Evolutionary conservation across 306 rosid species (phyloP), one percentile per base, ranked within the genome.

Genomic region (Vigna hirtella): DNA sequence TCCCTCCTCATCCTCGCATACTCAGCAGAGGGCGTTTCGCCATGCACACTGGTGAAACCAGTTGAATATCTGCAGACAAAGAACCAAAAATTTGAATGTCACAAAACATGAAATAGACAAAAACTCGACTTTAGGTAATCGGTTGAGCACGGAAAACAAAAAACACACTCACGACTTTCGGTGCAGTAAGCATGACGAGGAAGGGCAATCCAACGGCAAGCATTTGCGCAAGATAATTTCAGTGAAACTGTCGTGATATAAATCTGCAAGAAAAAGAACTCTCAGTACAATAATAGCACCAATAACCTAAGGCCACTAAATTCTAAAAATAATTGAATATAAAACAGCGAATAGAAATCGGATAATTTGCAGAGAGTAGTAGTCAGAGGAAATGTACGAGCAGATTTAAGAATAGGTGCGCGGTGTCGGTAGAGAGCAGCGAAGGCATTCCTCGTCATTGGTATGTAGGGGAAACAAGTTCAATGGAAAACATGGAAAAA

Each of bases 1-100:
- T 95, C 97, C 87, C 90, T 91, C 90, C 98, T 87, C 89, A 80
- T 82, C 88, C 83, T 95, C 48, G 99, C 99, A 81, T 95, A 95
- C 70, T 88, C 98, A 40, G 97, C 86, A 28, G 98, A 86, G n/a
- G 99, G 96, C 18, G 85, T 81, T 77, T 88, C 99, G 53, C 98
- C 98, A 28, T 95, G 99, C 82, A 95, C 97, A 16, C 93, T 95
- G 48, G 97, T 88, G 86, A 86, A 93, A 65, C 97, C 88, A 6
- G 97, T 86, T 22, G 98, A 93, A 80, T 86, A 88, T 63, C 99
- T 92, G 89, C 84, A 50, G 28, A 65, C 83, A 34, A 70, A 10
- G 57, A 48, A 85, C 28, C 57, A 16, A 47, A 36, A 71, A 9
- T 0, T n/a, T 16, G 38, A 49, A 40, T 30, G 38, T 64, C 73